phyloP scores from a whole-genome alignment of 1,284 basidiomycete species.

The Austroboletus sp. region DNA sequence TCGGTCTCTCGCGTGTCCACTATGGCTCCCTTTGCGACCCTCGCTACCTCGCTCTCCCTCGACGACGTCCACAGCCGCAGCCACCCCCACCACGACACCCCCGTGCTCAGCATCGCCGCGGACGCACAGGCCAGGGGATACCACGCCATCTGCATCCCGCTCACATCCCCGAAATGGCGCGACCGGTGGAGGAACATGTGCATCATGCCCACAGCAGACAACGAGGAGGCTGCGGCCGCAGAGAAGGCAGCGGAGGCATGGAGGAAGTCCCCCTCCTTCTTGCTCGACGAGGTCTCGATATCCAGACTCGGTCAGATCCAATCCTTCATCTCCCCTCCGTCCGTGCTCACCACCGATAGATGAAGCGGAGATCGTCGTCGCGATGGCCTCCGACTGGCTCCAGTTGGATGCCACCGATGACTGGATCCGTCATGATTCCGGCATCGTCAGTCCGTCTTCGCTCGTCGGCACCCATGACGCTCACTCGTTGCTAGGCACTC shows the following conservation, averaged over 20 bases:
- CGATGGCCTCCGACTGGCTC: constrained; percentile 86
- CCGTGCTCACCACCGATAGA: constrained; percentile 44
- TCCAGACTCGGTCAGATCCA: constrained; percentile 64
- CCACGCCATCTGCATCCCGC: constrained; percentile 67
- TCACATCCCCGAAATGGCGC: constrained; percentile 84
- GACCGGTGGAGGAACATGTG: constrained; percentile 88
- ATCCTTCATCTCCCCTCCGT: constrained; percentile 1
- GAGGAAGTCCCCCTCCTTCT: constrained; percentile 77
- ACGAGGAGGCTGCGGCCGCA: constrained; percentile 44
- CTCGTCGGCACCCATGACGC: constrained; percentile 3
- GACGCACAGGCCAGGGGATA: constrained; percentile 56
- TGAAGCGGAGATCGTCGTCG: constrained; percentile 75
- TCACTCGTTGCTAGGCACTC: constrained; percentile 58
- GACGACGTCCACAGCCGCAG: constrained; percentile 34
- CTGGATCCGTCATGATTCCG: constrained; percentile 92
- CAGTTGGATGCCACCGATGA: constrained; percentile 90
- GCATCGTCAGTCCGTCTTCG: constrained; percentile 62
- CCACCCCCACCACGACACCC: constrained; percentile 34
- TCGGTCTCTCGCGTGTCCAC: not conserved
- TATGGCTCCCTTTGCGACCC: constrained; percentile 28
- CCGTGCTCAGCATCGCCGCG: constrained; percentile 45
- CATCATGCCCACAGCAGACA: constrained; percentile 51
- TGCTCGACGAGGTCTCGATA: constrained; percentile 82
- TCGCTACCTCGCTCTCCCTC: constrained; percentile 37
- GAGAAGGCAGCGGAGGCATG: constrained; percentile 82